Conservation (phyloP, 1,284 basidiomycete species). For the Pterulicium gracile region DNA sequence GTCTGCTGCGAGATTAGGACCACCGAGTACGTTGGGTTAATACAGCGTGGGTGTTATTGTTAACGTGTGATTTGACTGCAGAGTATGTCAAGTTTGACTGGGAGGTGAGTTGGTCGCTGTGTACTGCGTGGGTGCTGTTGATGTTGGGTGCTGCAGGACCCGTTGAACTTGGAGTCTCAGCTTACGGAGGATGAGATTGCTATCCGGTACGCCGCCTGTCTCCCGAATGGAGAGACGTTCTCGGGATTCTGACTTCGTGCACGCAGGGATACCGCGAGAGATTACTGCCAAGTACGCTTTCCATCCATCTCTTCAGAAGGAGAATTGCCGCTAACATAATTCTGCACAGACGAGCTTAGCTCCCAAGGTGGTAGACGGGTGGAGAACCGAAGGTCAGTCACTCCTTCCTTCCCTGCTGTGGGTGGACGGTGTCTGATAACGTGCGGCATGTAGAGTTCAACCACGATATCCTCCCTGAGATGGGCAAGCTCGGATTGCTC, state of each 20-base stretch:
- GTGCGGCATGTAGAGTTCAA: slow-evolving; percentile 55
- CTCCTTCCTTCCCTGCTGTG: background rate
- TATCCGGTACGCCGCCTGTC: slow-evolving; percentile 57
- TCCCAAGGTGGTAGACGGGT: slow-evolving; percentile 79
- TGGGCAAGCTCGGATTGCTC: slow-evolving; percentile 88
- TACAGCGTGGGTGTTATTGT: background rate
- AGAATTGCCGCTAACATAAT: slow-evolving; percentile 4
- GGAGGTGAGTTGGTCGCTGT: slow-evolving; percentile 54
- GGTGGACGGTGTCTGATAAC: slow-evolving; percentile 2
- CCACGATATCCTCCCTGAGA: slow-evolving; percentile 70
- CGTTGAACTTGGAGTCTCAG: slow-evolving; percentile 63
- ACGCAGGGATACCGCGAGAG: slow-evolving; percentile 68
- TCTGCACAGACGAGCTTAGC: slow-evolving; percentile 64
- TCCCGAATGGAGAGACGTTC: background rate
- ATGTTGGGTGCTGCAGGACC: slow-evolving; percentile 53
- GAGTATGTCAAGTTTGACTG: slow-evolving; percentile 54
- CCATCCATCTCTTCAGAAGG: background rate
- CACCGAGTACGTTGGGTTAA: background rate
- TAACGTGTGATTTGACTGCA: slow-evolving; percentile 10
- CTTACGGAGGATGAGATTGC: slow-evolving; percentile 88
- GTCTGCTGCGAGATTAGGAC: background rate
- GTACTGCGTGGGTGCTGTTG: too few relatives aligned
- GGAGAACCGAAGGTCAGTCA: slow-evolving; percentile 72
- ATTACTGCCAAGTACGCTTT: slow-evolving; percentile 67
- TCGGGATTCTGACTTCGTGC: background rate